Evolutionary conservation across 1,284 basidiomycete species (phyloP), one percentile per base, ranked within the genome.

Genomic region (Trichosporon coremiiforme): DNA sequence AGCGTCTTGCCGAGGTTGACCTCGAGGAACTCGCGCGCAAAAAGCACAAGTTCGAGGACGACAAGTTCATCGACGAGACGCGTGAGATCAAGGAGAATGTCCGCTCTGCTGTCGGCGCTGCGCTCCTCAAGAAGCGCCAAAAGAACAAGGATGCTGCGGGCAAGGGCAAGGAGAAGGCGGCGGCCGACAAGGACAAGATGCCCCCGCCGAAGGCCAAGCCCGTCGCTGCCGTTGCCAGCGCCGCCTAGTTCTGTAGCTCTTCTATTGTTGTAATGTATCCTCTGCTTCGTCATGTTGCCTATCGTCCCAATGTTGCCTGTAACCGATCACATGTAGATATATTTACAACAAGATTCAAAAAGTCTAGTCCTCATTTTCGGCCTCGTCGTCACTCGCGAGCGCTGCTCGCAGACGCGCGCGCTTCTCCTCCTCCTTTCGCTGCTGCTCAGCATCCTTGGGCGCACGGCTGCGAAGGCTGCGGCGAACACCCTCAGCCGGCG

Each of bases 11-110:
- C 29, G 78, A 82, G 55, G 77, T 84, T 17, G 84, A 85, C 66
- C 67, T 84, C 65, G 78, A 85, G 85, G 69, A 81, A 36, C 72
- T 83, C 41, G 87, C 89, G 0, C 90, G 91, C 35, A 90, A 88
- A 85, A 97, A 96, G 82, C 90, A 93, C 75, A 89, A 93, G 53
- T 89, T 98, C 68, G 94, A 98, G 65, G 96, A 99, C 79, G 90
- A 89, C 12, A 90, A 96, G 82, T 98, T 92, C 78, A 81, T 99
- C 45, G 95, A 98, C 78, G 91, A 98, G 85, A 95, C 91, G 78
- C 86, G 89, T 78, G 95, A 98, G 79, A 89, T 98, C 62, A 93
- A 95, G 10, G 95, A 97, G 74, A 90, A 88, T 75, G 96, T 98
- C 29, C 92, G 93, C 85, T 93, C 86, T 73, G 96, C 96, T 0